Base-by-base conservation (phyloP, 148 eudicot genomes). In the Limonium bicolor region DNA sequence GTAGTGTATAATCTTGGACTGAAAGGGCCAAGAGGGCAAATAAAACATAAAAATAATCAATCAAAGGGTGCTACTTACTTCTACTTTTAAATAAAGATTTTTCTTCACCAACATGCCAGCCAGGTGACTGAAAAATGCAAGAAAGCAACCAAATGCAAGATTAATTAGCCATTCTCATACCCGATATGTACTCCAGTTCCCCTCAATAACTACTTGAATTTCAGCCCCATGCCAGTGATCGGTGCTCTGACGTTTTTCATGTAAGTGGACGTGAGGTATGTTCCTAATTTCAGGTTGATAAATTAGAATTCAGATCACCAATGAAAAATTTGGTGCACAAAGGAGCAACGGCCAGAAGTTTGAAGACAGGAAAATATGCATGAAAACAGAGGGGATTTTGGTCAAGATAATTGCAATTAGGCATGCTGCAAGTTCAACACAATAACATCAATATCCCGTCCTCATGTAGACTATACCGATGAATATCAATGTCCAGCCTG, bases 131-230 rank as follows among this genome's bases (percentile, higher is more conserved):
- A 0, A 43, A 36, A 12, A 29, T 38, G 21, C 2, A 0, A n/a
- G 42, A 25, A 28, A 9, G 19, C 4, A 30, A 43, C 11, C 14
- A 34, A 11, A 3, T 11, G 7, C 42, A 38, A 14, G 7, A n/a
- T n/a, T 24, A 17, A 7, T 22, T 25, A 36, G 54, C 20, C n/a
- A 36, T 50, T n/a, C 1, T 51, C 68, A 59, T 81, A 92, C 99
- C 58, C 99, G 82, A 55, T 92, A 92, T 24, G 95, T 92, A 45
- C 93, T 85, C 99, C 95, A 92, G 55, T 92, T 92, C 29, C 99
- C 99, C 70, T 85, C 99, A 48, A 92, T 92, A 60, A 92, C 95
- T 53, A 92, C 74, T 73, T 92, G 95, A 54, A 92, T 85, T 78
- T 81, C 99, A 69, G 99, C 99, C 37, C 99, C 99, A 67, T 92